A percentile compares a stretch with the other conserved stretches of the same genome.
These are phyloP conservation scores for Gynochthodes officinalis DNA, from an alignment of 257 asterid species.

Conservation along the genomic window DNA sequence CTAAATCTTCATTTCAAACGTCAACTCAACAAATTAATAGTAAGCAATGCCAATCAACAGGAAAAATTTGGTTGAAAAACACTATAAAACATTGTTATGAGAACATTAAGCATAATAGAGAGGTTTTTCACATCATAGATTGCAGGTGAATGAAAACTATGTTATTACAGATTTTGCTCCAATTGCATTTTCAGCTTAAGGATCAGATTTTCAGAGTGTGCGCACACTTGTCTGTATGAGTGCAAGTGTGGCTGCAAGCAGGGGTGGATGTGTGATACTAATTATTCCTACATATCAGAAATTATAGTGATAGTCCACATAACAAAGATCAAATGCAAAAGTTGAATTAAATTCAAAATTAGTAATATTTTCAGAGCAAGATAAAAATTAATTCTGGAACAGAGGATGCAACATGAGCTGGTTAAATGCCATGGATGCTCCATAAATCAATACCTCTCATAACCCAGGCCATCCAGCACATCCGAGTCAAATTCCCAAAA, in stretches of 20 bases:
- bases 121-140: not conserved
- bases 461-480: slow-evolving; percentile 58
- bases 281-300: not conserved
- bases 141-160: not conserved
- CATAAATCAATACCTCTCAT: slow-evolving; percentile 48
- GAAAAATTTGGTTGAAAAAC: not conserved
- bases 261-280: not conserved
- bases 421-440: not conserved
- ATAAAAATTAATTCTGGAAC: no score
- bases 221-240: not conserved
- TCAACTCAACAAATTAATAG: not conserved
- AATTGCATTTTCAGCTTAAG: not conserved
- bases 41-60: not conserved
- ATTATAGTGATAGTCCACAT: not conserved
- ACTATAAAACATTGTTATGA: not conserved
- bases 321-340: not conserved
- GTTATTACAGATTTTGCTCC: not conserved
- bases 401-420: not conserved
- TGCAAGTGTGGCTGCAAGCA: not conserved
- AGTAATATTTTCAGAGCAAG: not conserved
- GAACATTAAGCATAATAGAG: not conserved
- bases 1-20: not conserved
- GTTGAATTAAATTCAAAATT: not conserved
- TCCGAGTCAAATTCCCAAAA: slow-evolving; percentile 54
- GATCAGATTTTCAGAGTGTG: not conserved